Percentiles rank a stretch among this genome's conserved stretches.
Conservation (phyloP, 140 eudicot genomes). For the Flaveria floridana region DNA sequence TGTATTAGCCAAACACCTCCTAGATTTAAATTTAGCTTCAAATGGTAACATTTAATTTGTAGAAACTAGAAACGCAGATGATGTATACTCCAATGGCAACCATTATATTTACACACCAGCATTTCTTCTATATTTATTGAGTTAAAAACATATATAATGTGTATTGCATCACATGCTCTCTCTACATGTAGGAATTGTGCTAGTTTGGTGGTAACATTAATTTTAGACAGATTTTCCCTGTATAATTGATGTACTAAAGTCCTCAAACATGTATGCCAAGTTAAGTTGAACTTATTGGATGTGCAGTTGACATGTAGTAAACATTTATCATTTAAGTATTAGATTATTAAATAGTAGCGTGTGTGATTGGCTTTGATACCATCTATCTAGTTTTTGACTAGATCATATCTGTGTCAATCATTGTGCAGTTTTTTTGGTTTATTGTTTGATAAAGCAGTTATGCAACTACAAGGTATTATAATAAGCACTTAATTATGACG, state of each 20-base stretch:
- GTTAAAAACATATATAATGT: not conserved
- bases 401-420: slow-evolving; percentile 1
- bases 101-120: not conserved
- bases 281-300: not conserved
- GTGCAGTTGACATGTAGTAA: not conserved
- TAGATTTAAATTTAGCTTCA: not conserved
- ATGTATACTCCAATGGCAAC: not conserved
- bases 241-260: not conserved
- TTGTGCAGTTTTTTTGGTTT: not conserved
- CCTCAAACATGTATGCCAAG: not conserved
- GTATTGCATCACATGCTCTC: not conserved
- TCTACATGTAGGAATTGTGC: not conserved
- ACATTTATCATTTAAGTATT: not conserved
- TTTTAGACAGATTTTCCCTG: slow-evolving; percentile 1
- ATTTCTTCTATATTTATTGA: not conserved
- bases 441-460: slow-evolving; percentile 1
- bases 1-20: not conserved
- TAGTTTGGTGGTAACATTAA: not conserved
- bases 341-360: not conserved
- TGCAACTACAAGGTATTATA: not conserved
- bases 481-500: not conserved
- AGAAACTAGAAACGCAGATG: not conserved
- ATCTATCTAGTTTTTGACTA: not conserved
- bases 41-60: not conserved
- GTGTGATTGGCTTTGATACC: not conserved